A percentile compares a stretch with the other conserved stretches of the same genome.
Conservation (phyloP, 2,329 filamentous ascomycete genomes). For the Hymenoscyphus salicellus region DNA sequence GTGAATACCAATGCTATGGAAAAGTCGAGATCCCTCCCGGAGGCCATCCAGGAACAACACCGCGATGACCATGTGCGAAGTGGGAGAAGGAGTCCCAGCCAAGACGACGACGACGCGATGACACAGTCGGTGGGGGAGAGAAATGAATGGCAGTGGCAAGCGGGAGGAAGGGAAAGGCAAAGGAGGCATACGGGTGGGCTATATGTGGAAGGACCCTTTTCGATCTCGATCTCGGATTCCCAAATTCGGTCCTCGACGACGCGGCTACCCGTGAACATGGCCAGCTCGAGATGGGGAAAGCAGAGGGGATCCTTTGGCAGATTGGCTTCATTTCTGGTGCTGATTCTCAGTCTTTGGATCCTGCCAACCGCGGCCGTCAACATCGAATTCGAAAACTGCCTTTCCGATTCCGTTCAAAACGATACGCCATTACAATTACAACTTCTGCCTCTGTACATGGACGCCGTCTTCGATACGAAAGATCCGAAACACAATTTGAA, state of each 20-base stretch:
- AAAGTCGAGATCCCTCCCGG: slow-evolving; percentile 22
- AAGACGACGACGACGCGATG: slow-evolving; percentile 16
- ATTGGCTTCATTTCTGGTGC: slow-evolving; percentile 24
- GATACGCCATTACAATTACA: slow-evolving; percentile 65
- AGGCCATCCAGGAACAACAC: slow-evolving; percentile 25
- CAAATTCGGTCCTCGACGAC: neutral
- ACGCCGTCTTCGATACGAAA: slow-evolving; percentile 67
- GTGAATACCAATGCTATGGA: slow-evolving; percentile 30
- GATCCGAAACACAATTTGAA: slow-evolving; percentile 63
- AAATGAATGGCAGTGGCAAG: slow-evolving; percentile 17
- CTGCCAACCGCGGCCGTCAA: slow-evolving; percentile 59
- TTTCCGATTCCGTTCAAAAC: slow-evolving; percentile 59
- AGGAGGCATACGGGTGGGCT: neutral
- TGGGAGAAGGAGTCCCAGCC: slow-evolving; percentile 1
- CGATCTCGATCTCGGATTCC: neutral
- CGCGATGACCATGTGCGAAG: slow-evolving; percentile 25
- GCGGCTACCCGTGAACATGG: slow-evolving; percentile 6
- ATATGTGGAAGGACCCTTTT: neutral
- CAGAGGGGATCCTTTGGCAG: slow-evolving; percentile 14
- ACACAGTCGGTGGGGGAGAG: slow-evolving; percentile 27
- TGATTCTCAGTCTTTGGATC: slow-evolving; percentile 29
- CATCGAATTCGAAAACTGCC: slow-evolving; percentile 81
- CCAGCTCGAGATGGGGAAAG: slow-evolving; percentile 4
- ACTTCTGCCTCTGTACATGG: slow-evolving; percentile 72
- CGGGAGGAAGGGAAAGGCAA: neutral